A percentile compares a stretch with the other conserved stretches of the same genome.
Evolutionary conservation across 495 filamentous ascomycete genomes (phyloP).

Genomic region (Barbatosphaeria neglecta): DNA sequence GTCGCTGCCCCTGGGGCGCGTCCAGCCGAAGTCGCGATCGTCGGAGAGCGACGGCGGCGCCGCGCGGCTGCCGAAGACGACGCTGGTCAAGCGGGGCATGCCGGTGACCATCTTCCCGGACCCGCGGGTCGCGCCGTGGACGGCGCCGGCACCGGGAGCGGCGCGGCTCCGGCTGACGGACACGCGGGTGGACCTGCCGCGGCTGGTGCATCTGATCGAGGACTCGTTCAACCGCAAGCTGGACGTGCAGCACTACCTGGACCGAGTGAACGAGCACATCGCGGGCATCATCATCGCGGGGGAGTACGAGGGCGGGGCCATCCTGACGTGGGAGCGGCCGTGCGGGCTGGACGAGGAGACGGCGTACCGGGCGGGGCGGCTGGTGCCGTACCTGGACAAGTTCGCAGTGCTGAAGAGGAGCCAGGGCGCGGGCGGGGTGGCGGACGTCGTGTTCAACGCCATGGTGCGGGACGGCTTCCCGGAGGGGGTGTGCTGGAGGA

Average conservation of each 20-base stretch:
- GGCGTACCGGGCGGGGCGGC: conserved; percentile 38
- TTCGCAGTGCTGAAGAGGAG: conserved; percentile 84
- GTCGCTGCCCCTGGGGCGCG: conserved; percentile 62
- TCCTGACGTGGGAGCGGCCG: conserved; percentile 89
- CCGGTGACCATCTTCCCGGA: conserved; percentile 75
- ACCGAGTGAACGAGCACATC: conserved; percentile 60
- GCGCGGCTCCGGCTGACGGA: conserved; percentile 56
- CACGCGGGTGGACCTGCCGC: conserved; percentile 67
- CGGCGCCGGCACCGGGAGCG: conserved; percentile 40
- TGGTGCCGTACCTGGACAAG: conserved; percentile 94
- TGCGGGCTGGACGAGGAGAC: conserved; percentile 42
- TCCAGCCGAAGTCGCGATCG: conserved; percentile 24
- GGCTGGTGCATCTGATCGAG: conserved; percentile 79
- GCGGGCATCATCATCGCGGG: conserved; percentile 91
- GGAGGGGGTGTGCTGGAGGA: conserved; percentile 68
- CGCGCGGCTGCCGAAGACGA: conserved; percentile 41
- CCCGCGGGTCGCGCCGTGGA: conserved; percentile 52
- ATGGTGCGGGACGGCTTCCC: conserved; percentile 88
- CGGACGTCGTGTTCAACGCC: conserved; percentile 88
- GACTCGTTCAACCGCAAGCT: conserved; percentile 85
- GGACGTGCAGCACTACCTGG: conserved; percentile 70
- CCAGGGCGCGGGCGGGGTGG: conserved; percentile 85
- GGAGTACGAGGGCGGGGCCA: conserved; percentile 90
- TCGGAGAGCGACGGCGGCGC: conserved; percentile 1
- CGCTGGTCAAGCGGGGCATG: conserved; percentile 84